Base-by-base conservation (phyloP, 2,329 filamentous ascomycete species). In the Stachybotrys elegans region DNA sequence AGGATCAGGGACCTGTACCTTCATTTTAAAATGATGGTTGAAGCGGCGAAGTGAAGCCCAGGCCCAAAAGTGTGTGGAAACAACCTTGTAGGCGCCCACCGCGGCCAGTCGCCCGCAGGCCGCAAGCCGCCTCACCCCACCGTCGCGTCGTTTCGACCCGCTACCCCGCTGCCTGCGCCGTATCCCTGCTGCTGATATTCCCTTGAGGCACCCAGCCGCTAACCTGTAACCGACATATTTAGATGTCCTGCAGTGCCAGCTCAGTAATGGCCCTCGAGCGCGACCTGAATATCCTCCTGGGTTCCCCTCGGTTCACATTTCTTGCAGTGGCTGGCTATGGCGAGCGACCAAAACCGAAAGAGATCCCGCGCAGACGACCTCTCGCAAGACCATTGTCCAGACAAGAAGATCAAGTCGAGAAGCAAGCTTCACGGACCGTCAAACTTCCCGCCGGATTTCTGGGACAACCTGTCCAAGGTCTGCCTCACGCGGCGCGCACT, bases 381-480 rank as follows among this genome's bases (percentile, higher is more conserved):
- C 40, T 22, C 40, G 29, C 43, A 36, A 41, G 20, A 41, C 27
- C 4, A 32, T 14, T 23, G 2, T 31, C 22, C 36, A 7, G 5
- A 13, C 22, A 40, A 40, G 20, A 40, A 11, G 37, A 20, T 22
- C 9, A 38, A 22, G 19, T 6, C 35, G 19, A 22, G 32, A 13
- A 16, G 32, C 32, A 35, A 12, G 22, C 5, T n/a, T 19, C 20
- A 22, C 9, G 22, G 35, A 20, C 35, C 35, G 19, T 42, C 42
- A 17, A 55, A 45, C 35, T 56, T 52, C 31, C 45, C 57, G 13
- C 53, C 55, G 6, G 42, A 48, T 35, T 63, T 61, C 40, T 62
- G 50, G 45, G 55, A 60, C 34, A 50, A 49, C 4, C 42, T 62
- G 22, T 57, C 57, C 12, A 50, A 56, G 35, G 44, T 58, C 17